These are phyloP conservation scores for Phlyctochytrium planicorne DNA, from an alignment of 192 early-diverging fungal species.

Conservation along the genomic window DNA sequence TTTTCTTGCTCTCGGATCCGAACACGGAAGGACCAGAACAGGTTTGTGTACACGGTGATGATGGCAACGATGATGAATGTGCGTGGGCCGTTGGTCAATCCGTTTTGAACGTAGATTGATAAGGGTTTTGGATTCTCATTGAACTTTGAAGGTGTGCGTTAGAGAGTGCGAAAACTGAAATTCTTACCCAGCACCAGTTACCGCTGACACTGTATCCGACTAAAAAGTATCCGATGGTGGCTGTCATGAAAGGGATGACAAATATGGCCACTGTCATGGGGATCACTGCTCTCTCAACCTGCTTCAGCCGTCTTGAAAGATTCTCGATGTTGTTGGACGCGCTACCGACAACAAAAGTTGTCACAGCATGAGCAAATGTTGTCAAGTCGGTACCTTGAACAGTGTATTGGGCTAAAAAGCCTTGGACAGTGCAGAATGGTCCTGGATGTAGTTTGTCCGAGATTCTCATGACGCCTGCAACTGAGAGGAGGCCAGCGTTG, in stretches of 20 bases:
- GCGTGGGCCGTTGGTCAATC: not conserved
- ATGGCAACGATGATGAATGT: slow-evolving; percentile 3
- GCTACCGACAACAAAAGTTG: not conserved
- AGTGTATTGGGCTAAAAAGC: not conserved
- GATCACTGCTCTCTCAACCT: not conserved
- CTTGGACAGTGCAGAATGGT: not conserved
- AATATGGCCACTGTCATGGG: not conserved
- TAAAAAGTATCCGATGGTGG: not conserved
- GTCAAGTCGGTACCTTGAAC: slow-evolving; percentile 1
- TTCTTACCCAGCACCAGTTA: not conserved
- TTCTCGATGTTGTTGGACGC: not conserved
- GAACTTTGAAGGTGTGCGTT: too few species aligned
- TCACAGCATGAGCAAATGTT: not conserved
- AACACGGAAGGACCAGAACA: not conserved
- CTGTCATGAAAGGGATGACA: not conserved
- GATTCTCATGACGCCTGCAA: not conserved
- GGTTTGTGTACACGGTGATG: not conserved
- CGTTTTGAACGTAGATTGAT: not conserved
- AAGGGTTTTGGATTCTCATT: not conserved
- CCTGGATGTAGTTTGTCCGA: too few species aligned
- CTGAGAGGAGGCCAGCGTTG: too few species aligned
- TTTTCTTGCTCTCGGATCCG: too few species aligned
- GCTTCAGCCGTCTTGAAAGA: not conserved
- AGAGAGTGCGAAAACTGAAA: too few species aligned
- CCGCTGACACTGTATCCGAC: not conserved